Base-by-base conservation (phyloP, 495 filamentous ascomycete genomes). In the Trichoderma parareesei region DNA sequence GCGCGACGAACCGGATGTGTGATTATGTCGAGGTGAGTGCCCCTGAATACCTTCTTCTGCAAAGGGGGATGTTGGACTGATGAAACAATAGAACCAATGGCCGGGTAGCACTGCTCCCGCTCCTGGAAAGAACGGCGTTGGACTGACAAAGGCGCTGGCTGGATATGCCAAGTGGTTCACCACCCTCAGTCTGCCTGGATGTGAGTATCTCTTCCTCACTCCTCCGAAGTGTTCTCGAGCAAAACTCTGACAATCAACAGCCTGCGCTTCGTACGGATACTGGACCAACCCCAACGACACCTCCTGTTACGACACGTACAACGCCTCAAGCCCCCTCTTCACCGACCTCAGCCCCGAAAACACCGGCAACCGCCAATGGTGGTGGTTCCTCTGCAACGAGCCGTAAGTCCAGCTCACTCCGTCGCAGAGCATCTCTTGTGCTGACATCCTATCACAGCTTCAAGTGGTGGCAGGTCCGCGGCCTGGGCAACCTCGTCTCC, bases 311-410 rank as follows among this genome's bases (percentile, higher is more conserved):
- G 75, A 88, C 71, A 82, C 78, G 2, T 76, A 84, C 67, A 83
- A 90, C 69, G 72, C 81, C 5, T 77, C 76, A 59, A 87, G 80
- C 70, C 77, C 80, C 16, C 67, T 84, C 13, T 90, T 80, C 73
- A 81, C 82, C 40, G 85, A 90, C 66, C 69, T 75, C 16, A 73
- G 77, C 2, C 77, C 82, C 0, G 62, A 63, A 66, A 88, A 88
- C 71, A 66, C 67, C 7, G 69, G 73, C 53, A 76, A 88, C 72
- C 75, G 84, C 14, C 86, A 88, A 65, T 90, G 86, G 86, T 72
- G 77, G 66, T 88, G 84, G 85, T 77, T 88, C 71, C 74, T 85
- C 44, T 88, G 87, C 77, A 88, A 88, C 70, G 84, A 89, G 73
- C 85, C 87, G 0, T 69, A 69, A 59, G 65, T 69, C 46, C 53